A percentile compares a stretch with the other conserved stretches of the same genome.
Evolutionary conservation across 176 grass and related monocot species (phyloP).

Genomic region (Musa acuminata): DNA sequence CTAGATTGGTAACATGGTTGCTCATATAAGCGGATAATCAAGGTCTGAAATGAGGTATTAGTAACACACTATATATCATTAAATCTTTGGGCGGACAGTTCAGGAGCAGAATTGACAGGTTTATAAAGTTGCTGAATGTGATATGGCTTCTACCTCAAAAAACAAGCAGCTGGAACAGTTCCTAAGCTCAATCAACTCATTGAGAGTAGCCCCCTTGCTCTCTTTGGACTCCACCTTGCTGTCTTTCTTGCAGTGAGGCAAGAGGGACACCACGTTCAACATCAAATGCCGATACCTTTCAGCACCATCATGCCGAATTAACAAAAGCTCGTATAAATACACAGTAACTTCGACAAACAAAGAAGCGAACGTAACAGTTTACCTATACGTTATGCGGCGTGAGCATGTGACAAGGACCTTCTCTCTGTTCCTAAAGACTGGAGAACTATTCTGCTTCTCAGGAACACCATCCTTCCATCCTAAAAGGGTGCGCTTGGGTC

Average conservation of each 20-base stretch:
- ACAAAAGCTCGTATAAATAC: background rate
- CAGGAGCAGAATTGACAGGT: background rate
- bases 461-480: slow-evolving; percentile 52
- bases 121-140: background rate
- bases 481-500: slow-evolving; percentile 52
- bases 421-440: slow-evolving; percentile 70
- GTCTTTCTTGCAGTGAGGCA: slow-evolving; percentile 89
- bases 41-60: background rate
- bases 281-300: slow-evolving; percentile 80
- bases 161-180: slow-evolving; percentile 80
- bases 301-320: background rate
- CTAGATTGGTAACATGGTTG: background rate
- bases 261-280: slow-evolving; percentile 59
- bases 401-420: slow-evolving; percentile 88
- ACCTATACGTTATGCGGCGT: slow-evolving; percentile 74
- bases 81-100: background rate
- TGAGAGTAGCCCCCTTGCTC: slow-evolving; percentile 66
- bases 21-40: too few relatives aligned
- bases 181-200: slow-evolving; percentile 83
- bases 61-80: background rate
- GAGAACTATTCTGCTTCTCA: background rate
- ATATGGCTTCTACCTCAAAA: slow-evolving; percentile 40
- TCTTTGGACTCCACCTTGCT: slow-evolving; percentile 90
- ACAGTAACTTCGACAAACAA: background rate
- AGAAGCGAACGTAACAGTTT: background rate